Base-by-base conservation (phyloP, 805 yeast genomes). In the Komagataella pastoris region DNA sequence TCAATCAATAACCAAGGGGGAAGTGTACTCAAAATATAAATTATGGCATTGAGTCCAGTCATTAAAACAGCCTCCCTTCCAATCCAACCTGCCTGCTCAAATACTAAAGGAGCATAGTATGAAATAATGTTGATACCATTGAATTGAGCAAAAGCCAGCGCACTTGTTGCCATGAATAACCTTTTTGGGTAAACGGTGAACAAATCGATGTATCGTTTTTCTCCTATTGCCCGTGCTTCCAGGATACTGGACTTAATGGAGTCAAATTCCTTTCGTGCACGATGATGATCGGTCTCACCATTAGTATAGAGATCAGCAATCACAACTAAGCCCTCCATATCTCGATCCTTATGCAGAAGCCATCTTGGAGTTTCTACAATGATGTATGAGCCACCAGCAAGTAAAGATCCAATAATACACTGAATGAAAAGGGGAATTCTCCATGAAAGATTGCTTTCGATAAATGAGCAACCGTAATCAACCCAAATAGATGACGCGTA, bases 1-100 rank as follows among this genome's bases (percentile, higher is more conserved):
- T 88, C 96, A 43, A 87, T 91, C 23, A 88, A 68, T 61, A 81
- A 80, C 95, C 96, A 88, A 0, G 96, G 91, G 2, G 93, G 88
- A n/a, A 88, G 67, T 0, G 96, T 85, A 44, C 86, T 75, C 2
- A 68, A 55, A 53, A 79, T 72, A 61, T 83, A 82, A 21, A 82
- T 72, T 6, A 82, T 59, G 17, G 79, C 72, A 59, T 83, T 82
- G 54, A 88, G 74, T 17, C 96, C 97, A 0, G 96, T 86, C 88
- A 88, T 86, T 52, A 88, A 73, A 54, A 88, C 77, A 2, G 96
- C 95, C 52, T 80, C 76, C 53, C 91, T 72, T 19, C 95, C 96
- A 17, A 74, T 68, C 89, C 95, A 88, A 17, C 97, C 97, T 5
- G 95, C 96, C 57, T 85, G 83, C 63, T 88, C 95, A 65, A 88